These are phyloP conservation scores for Sanghuangporus sanghuang DNA, from an alignment of 1,284 basidiomycete genomes.

Conservation along the genomic window DNA sequence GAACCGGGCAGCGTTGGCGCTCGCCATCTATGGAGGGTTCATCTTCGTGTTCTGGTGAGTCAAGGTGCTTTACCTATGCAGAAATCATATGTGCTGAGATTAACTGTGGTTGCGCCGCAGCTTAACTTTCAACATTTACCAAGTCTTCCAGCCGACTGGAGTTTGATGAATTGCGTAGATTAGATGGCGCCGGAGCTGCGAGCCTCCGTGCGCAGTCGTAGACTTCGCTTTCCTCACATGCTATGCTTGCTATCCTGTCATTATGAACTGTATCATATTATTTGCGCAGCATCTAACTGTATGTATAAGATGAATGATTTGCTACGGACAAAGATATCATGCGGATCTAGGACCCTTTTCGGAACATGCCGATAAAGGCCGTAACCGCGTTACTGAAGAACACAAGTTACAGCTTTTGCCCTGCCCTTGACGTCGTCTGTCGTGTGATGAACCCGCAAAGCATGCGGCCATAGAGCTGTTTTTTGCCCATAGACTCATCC, in stretches of 20 bases:
- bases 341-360: neutral
- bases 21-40: slow-evolving; percentile 73
- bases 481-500: neutral
- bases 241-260: neutral
- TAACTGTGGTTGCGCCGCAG: slow-evolving; percentile 31
- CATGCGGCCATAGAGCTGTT: neutral
- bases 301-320: neutral
- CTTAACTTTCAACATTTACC: slow-evolving; percentile 72
- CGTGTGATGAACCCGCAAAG: neutral
- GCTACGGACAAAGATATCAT: neutral
- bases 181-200: neutral
- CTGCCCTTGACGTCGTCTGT: slow-evolving; percentile 2
- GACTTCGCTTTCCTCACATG: neutral
- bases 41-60: slow-evolving; percentile 88
- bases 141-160: slow-evolving; percentile 37
- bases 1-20: slow-evolving; percentile 57
- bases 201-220: neutral
- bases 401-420: neutral
- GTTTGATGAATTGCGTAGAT: neutral
- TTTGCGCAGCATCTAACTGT: neutral
- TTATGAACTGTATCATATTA: neutral
- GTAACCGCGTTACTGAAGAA: neutral
- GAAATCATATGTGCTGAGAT: neutral
- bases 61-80: neutral
- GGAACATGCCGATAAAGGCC: neutral